Base-by-base conservation (phyloP, 116 monocot genomes). In the Dioscorea cayenensis region DNA sequence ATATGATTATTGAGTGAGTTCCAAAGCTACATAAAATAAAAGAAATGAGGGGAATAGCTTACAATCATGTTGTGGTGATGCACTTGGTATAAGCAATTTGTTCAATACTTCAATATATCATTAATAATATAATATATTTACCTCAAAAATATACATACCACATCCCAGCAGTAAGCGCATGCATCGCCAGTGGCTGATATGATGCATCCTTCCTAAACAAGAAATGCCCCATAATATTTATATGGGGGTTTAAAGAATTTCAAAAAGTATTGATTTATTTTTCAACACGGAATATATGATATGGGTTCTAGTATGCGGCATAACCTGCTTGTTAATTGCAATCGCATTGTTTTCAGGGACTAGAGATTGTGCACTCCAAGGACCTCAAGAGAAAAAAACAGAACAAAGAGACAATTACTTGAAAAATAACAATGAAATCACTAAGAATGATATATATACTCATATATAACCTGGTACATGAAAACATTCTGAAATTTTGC, bases 301-400 rank as follows among this genome's bases (percentile, higher is more conserved):
- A 43, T 43, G 43, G 4, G 12, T 8, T 43, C 6, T 43, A 6
- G 11, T 43, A 43, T 60, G 66, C 43, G 37, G 51, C 51, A 17
- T 17, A 50, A 90, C 96, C 90, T 92, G 85, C 63, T 77, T 64
- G 52, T 86, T 83, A 18, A 90, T 73, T 38, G 93, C 88, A 70
- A 97, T 90, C 55, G 97, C 90, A 88, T 97, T 97, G 67, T 78
- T 97, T 81, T 97, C 97, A 51, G 97, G 97, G 69, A 93, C 81
- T 64, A 93, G 86, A 48, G 93, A 97, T 55, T 82, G 84, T 60
- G 93, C 82, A 74, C 82, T 83, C 97, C 97, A 97, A 51, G 97
- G 90, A 76, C 92, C 97, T 73, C 97, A 93, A 67, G 60, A 72
- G 14, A 64, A 76, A 6, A 18, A 62, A 21, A 62, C 22, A 51